Conservation (phyloP, 768 basidiomycete species). For the Termitomyces sp. region DNA sequence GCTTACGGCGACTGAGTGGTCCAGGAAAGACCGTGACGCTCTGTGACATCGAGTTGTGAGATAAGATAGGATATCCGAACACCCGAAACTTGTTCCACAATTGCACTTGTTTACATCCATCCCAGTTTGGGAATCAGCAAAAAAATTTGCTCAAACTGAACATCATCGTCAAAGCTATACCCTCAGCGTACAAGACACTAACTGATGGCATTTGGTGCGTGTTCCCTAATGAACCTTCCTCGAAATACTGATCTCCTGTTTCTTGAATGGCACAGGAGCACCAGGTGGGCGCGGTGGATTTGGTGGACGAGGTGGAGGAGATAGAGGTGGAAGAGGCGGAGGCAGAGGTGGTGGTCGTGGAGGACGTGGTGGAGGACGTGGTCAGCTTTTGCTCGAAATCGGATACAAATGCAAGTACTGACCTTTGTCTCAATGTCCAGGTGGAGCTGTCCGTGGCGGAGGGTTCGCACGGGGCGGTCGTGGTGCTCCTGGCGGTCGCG, state of each 20-base stretch:
- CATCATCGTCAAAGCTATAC: background rate
- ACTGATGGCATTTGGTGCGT: slow-evolving; percentile 23
- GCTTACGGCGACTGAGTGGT: no score
- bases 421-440: background rate
- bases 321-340: slow-evolving; percentile 31
- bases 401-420: background rate
- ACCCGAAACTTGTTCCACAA: background rate
- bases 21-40: no score
- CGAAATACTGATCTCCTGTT: background rate
- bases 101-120: slow-evolving; percentile 9
- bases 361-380: slow-evolving; percentile 36
- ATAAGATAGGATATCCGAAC: background rate
- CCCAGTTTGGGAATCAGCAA: slow-evolving; percentile 13
- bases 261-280: slow-evolving; percentile 27
- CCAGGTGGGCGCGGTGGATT: slow-evolving; percentile 78
- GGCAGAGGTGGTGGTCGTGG: slow-evolving; percentile 32
- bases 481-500: slow-evolving; percentile 37
- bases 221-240: background rate
- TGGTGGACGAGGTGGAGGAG: slow-evolving; percentile 30
- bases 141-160: slow-evolving; percentile 15
- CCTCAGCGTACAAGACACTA: slow-evolving; percentile 1
- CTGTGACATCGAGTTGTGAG: no score
- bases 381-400: slow-evolving; percentile 12
- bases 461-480: slow-evolving; percentile 25
- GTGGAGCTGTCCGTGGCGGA: slow-evolving; percentile 23